Base-by-base conservation (phyloP, 2,329 filamentous ascomycete genomes). In the Pseudogymnoascus sp. region DNA sequence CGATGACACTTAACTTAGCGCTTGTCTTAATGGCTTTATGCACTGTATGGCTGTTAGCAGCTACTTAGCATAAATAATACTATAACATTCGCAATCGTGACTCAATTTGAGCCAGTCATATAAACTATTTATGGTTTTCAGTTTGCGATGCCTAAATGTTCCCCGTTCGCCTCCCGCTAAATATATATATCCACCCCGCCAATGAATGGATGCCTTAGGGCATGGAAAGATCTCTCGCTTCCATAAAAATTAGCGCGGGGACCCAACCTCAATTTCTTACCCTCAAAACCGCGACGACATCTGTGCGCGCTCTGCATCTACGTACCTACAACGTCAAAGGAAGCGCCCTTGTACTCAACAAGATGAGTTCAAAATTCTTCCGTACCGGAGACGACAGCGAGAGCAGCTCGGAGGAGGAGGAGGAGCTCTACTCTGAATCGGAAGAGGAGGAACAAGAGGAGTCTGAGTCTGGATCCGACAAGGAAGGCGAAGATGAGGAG, bases 321-420 rank as follows among this genome's bases (percentile, higher is more conserved):
- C 58, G 58, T 59, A 59, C 33, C 58, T 37, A 37, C 58, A 59
- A 59, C 58, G 36, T 59, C 33, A 39, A 59, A 59, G 58, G 58
- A 59, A 59, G 58, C 58, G 58, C 58, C 36, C 58, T 37, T 59
- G 36, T 59, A 59, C 58, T 40, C 58, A 59, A 39, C 33, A 59
- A 37, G 58, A 55, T 55, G 48, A 55, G 48, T 55, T 59, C 58
- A 40, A 59, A 59, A 40, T 59, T 59, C 36, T 59, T 59, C 58
- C 58, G 58, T 59, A 59, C 58, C 58, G 58, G 58, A 59, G 58
- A 59, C 76, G 92, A 96, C 79, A 90, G 86, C 82, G 92, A 97
- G 79, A 92, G 86, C 80, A 91, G 90, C 83, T 96, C 91, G 67
- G 85, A 82, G 72, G 93, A 97, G 71, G 93, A 97, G 82, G 92